These are phyloP conservation scores for Rhodomyrtus tomentosa DNA, from an alignment of 345 rosid genomes.

Conservation along the genomic window DNA sequence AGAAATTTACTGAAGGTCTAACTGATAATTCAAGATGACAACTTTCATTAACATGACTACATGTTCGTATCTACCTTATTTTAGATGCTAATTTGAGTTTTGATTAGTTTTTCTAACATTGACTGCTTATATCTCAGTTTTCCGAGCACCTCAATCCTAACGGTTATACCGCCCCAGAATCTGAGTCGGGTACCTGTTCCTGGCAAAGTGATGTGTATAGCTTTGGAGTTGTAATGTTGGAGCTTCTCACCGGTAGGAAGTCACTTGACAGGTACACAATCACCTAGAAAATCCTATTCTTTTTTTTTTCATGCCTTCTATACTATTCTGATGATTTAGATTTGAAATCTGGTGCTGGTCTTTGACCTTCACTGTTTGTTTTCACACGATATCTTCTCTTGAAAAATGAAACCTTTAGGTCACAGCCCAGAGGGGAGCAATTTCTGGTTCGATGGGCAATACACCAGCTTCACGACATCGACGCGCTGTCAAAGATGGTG, in stretches of 20 bases:
- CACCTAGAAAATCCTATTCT: background rate
- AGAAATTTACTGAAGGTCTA: background rate
- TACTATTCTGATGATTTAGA: background rate
- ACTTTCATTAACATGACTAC: background rate
- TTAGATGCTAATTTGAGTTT: background rate
- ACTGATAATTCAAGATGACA: background rate
- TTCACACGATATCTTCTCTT: background rate
- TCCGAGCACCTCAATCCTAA: slow-evolving; percentile 23
- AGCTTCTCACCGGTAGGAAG: slow-evolving; percentile 78
- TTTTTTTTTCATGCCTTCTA: background rate
- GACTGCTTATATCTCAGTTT: slow-evolving; percentile 17
- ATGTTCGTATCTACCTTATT: background rate
- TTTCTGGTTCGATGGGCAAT: slow-evolving; percentile 84
- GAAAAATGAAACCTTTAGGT: slow-evolving; percentile 21
- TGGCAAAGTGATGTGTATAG: slow-evolving; percentile 89
- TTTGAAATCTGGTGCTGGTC: background rate
- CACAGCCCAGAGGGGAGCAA: slow-evolving; percentile 67
- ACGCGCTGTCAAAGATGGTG: slow-evolving; percentile 78
- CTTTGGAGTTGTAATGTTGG: slow-evolving; percentile 93
- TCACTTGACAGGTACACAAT: slow-evolving; percentile 58
- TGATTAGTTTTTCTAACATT: background rate
- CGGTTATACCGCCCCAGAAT: slow-evolving; percentile 71
- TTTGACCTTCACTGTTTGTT: background rate
- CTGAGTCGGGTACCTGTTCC: slow-evolving; percentile 65
- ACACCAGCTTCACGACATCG: slow-evolving; percentile 80